Conservation (phyloP, 257 asterid genomes). For the Solanum sitiens region DNA sequence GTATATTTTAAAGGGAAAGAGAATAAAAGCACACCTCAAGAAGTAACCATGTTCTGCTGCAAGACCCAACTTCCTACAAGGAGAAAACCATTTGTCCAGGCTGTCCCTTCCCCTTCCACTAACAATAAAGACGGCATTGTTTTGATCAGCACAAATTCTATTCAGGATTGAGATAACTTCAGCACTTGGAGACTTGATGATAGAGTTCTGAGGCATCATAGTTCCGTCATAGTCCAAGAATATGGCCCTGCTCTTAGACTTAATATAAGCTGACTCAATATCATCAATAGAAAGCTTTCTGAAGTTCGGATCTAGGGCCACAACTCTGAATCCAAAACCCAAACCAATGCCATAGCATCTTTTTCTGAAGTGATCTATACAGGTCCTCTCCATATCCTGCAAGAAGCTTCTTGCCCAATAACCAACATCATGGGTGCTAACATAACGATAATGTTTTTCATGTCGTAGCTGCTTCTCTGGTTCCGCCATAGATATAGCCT, state of each 20-base stretch:
- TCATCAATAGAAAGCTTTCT: slow-evolving; percentile 59
- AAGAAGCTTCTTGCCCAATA: slow-evolving; percentile 86
- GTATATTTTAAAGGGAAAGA: background rate
- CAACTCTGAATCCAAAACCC: slow-evolving; percentile 79
- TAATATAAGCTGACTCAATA: slow-evolving; percentile 51
- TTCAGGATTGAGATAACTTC: slow-evolving; percentile 54
- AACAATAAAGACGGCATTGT: slow-evolving; percentile 54
- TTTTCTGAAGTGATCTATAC: slow-evolving; percentile 60
- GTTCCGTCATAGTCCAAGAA: slow-evolving; percentile 82
- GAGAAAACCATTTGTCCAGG: slow-evolving; percentile 60
- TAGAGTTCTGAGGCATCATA: slow-evolving; percentile 59
- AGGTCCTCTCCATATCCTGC: slow-evolving; percentile 82
- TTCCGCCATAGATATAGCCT: slow-evolving; percentile 58
- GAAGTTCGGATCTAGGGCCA: slow-evolving; percentile 67
- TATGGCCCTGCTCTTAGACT: slow-evolving; percentile 58
- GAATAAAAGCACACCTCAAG: slow-evolving; percentile 34
- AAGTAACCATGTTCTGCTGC: slow-evolving; percentile 90
- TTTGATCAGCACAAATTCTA: slow-evolving; percentile 44
- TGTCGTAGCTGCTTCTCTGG: slow-evolving; percentile 67
- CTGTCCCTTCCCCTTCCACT: slow-evolving; percentile 78
- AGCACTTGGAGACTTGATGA: slow-evolving; percentile 51
- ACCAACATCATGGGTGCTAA: slow-evolving; percentile 63
- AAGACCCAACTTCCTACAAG: slow-evolving; percentile 62
- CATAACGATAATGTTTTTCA: slow-evolving; percentile 77
- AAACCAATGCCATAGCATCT: slow-evolving; percentile 74